Conservation (phyloP, 352 stramenopile species). For the Globisporangium ultimum region DNA sequence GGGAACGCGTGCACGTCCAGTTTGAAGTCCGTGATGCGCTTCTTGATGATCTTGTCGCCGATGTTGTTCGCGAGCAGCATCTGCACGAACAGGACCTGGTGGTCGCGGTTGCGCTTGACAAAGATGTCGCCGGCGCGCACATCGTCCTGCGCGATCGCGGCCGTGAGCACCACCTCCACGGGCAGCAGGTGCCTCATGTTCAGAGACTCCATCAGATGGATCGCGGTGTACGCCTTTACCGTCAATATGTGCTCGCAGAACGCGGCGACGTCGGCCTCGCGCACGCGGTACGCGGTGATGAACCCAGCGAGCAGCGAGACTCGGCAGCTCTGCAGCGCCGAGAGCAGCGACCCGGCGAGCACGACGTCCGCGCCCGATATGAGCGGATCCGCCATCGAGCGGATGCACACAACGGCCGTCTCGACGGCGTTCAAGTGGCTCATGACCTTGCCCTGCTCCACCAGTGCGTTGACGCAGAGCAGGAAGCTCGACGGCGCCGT, state of each 20-base stretch:
- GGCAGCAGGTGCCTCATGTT: slow-evolving; percentile 42
- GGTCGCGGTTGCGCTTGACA: slow-evolving; percentile 27
- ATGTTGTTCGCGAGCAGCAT: slow-evolving; percentile 42
- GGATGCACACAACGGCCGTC: slow-evolving; percentile 20
- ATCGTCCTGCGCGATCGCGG: slow-evolving; percentile 49
- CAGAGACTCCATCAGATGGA: slow-evolving; percentile 44
- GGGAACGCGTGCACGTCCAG: slow-evolving; percentile 54
- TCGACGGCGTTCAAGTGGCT: slow-evolving; percentile 12
- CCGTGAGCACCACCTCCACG: slow-evolving; percentile 29
- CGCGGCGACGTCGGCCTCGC: slow-evolving; percentile 16
- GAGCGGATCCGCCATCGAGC: slow-evolving; percentile 12
- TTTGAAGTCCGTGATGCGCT: slow-evolving; percentile 57
- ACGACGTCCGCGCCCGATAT: slow-evolving; percentile 27
- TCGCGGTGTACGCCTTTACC: slow-evolving; percentile 26
- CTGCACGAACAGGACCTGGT: slow-evolving; percentile 47
- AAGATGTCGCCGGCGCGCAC: slow-evolving; percentile 55
- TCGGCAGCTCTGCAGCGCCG: slow-evolving; percentile 26
- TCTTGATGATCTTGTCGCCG: slow-evolving; percentile 71
- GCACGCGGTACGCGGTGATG: slow-evolving; percentile 36
- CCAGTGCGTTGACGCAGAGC: slow-evolving; percentile 29
- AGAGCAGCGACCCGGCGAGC: slow-evolving; percentile 43
- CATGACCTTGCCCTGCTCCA: slow-evolving; percentile 1
- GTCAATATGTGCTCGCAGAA: slow-evolving; percentile 31
- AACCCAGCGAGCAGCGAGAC: slow-evolving; percentile 40
- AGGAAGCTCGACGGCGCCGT: slow-evolving; percentile 37